Conservation (phyloP, 768 basidiomycete species). For the Mycena vulgaris region DNA sequence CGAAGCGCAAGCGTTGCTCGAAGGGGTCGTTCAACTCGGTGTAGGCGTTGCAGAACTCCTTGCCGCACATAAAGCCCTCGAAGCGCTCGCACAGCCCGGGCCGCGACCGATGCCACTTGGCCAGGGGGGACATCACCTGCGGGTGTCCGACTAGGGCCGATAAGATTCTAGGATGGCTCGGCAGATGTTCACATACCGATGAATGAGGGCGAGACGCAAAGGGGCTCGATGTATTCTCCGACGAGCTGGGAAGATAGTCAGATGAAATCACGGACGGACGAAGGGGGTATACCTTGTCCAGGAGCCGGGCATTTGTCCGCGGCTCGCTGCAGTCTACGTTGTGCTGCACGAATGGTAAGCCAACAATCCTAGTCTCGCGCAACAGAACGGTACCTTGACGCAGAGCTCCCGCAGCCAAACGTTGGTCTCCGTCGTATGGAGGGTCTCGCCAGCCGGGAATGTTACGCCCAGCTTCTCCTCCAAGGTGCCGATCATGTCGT, state of each 20-base stretch:
- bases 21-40: slow-evolving; percentile 99
- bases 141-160: slow-evolving; percentile 90
- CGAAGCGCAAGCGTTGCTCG: slow-evolving; percentile 95
- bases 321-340: slow-evolving; percentile 98
- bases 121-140: slow-evolving; percentile 99
- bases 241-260: slow-evolving; percentile 74
- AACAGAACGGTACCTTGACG: slow-evolving; percentile 72
- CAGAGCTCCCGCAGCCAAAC: slow-evolving; percentile 89
- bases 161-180: neutral
- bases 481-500: slow-evolving; percentile 97
- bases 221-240: slow-evolving; percentile 97
- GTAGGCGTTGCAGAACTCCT: slow-evolving; percentile 99
- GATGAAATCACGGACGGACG: neutral
- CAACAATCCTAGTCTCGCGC: neutral
- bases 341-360: slow-evolving; percentile 66
- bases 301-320: slow-evolving; percentile 92
- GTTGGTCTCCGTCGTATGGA: slow-evolving; percentile 92
- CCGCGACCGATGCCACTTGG: slow-evolving; percentile 98
- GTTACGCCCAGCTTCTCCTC: slow-evolving; percentile 94
- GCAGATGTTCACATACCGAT: slow-evolving; percentile 70
- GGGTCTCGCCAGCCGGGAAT: slow-evolving; percentile 93
- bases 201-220: slow-evolving; percentile 97
- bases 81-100: slow-evolving; percentile 99
- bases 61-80: slow-evolving; percentile 97
- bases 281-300: slow-evolving; percentile 83